phyloP scores from a whole-genome alignment of 805 yeast genomes.

The Candida cerambycidarum region DNA sequence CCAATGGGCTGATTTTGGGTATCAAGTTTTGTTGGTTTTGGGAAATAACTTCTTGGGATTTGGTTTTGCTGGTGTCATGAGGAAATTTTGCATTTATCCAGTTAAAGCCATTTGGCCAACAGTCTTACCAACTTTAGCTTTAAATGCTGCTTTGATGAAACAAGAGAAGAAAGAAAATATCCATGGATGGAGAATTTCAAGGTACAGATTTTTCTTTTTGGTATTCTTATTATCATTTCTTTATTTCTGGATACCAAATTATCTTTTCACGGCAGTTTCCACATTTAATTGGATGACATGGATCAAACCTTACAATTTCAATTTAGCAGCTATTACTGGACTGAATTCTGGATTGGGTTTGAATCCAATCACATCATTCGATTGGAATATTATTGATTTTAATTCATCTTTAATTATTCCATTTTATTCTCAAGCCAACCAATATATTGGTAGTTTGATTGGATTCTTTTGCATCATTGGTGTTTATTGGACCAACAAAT shows the following conservation, averaged over 20 bases:
- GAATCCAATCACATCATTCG: slow-evolving; percentile 55
- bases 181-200: slow-evolving; percentile 31
- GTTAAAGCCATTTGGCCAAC: slow-evolving; percentile 29
- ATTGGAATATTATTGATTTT: slow-evolving; percentile 46
- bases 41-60: slow-evolving; percentile 29
- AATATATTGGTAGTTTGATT: slow-evolving; percentile 20
- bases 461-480: slow-evolving; percentile 21
- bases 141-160: slow-evolving; percentile 30
- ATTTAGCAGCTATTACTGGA: slow-evolving; percentile 53
- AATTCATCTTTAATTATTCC: slow-evolving; percentile 43
- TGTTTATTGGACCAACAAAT: slow-evolving; percentile 23
- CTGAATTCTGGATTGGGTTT: slow-evolving; percentile 48
- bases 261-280: slow-evolving; percentile 41
- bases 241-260: slow-evolving; percentile 49
- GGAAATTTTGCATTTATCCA: slow-evolving; percentile 30
- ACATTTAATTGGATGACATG: slow-evolving; percentile 58
- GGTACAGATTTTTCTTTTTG: slow-evolving; percentile 24
- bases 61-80: slow-evolving; percentile 31
- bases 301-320: slow-evolving; percentile 53
- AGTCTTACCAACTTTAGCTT: slow-evolving; percentile 29
- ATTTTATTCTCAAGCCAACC: slow-evolving; percentile 27
- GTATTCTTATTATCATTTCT: slow-evolving; percentile 31
- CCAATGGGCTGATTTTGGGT: slow-evolving; percentile 31
- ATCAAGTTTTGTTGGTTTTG: slow-evolving; percentile 24
- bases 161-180: slow-evolving; percentile 27